phyloP scores from a whole-genome alignment of 2,329 filamentous ascomycete genomes.

The Penicillium sp. region DNA sequence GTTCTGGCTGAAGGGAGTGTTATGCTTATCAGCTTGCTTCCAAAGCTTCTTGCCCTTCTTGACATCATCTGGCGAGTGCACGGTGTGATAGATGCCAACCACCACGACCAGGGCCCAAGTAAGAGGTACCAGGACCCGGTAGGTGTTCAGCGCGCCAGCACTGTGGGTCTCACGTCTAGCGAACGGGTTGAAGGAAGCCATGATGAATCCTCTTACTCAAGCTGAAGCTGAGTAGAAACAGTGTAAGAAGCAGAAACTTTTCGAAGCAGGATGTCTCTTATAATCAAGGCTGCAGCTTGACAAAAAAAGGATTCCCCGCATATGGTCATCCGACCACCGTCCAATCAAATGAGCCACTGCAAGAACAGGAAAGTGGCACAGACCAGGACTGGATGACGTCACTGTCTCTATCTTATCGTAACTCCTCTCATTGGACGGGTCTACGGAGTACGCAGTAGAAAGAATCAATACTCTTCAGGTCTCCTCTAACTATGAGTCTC shows the following conservation, averaged over 20 bases:
- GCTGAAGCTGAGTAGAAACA: neutral
- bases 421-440: too few relatives aligned
- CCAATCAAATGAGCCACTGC: neutral
- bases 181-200: conserved; percentile 63
- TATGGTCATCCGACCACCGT: conserved; percentile 2
- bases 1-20: conserved; percentile 73
- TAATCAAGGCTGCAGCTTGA: neutral
- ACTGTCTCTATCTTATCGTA: neutral
- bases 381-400: conserved; percentile 2
- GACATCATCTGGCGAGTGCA: conserved; percentile 62
- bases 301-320: neutral
- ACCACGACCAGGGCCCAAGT: conserved; percentile 72
- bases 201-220: conserved; percentile 3
- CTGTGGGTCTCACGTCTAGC: conserved; percentile 64
- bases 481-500: too few relatives aligned
- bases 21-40: conserved; percentile 64
- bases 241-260: neutral
- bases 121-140: conserved; percentile 70
- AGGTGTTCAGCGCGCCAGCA: conserved; percentile 59
- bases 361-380: neutral
- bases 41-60: conserved; percentile 64
- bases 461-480: too few relatives aligned
- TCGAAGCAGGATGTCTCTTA: conserved; percentile 1
- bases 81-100: conserved; percentile 69
- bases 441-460: too few relatives aligned